Percentiles rank a stretch among this genome's conserved stretches.
phyloP scores from a whole-genome alignment of 1,284 basidiomycete genomes.

The Marasmius sp. region DNA sequence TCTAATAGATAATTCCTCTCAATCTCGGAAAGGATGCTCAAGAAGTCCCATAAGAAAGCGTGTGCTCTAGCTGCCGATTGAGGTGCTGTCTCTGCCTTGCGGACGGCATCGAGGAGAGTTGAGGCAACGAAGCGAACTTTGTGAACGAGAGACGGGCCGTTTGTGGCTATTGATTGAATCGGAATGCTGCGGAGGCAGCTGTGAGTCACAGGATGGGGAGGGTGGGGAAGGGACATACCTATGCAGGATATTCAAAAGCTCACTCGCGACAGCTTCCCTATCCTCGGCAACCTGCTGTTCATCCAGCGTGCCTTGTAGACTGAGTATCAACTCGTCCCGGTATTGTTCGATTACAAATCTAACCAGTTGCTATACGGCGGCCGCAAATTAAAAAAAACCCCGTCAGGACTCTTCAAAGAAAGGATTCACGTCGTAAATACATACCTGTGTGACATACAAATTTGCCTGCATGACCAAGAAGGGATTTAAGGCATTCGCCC shows the following conservation, averaged over 20 bases:
- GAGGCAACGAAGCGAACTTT: conserved; percentile 90
- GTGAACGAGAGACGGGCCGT: conserved; percentile 64
- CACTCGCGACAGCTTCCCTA: conserved; percentile 74
- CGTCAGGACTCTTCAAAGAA: conserved; percentile 1
- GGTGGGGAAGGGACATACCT: conserved; percentile 41
- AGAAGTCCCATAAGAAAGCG: conserved; percentile 85
- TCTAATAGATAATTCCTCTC: conserved; percentile 80
- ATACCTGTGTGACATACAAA: conserved; percentile 82
- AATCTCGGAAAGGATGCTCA: conserved; percentile 85
- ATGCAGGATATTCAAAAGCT: conserved; percentile 80
- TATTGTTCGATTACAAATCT: conserved; percentile 89
- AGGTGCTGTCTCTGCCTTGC: conserved; percentile 75
- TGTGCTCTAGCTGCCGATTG: conserved; percentile 76
- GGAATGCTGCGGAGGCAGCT: conserved; percentile 59
- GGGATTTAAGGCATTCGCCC: conserved; percentile 80
- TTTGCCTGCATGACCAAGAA: conserved; percentile 90
- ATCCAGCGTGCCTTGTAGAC: conserved; percentile 64
- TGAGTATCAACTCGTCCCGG: conserved; percentile 74
- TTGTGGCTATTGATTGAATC: conserved; percentile 88
- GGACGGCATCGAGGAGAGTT: conserved; percentile 82
- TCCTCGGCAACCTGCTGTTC: conserved; percentile 68
- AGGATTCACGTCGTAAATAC: conserved; percentile 14
- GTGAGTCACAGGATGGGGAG: neutral
- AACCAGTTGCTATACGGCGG: conserved; percentile 71
- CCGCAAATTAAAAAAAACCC: conserved; percentile 6